These are phyloP conservation scores for Metarhizium album DNA, from an alignment of 2,329 filamentous ascomycete genomes.

Conservation along the genomic window DNA sequence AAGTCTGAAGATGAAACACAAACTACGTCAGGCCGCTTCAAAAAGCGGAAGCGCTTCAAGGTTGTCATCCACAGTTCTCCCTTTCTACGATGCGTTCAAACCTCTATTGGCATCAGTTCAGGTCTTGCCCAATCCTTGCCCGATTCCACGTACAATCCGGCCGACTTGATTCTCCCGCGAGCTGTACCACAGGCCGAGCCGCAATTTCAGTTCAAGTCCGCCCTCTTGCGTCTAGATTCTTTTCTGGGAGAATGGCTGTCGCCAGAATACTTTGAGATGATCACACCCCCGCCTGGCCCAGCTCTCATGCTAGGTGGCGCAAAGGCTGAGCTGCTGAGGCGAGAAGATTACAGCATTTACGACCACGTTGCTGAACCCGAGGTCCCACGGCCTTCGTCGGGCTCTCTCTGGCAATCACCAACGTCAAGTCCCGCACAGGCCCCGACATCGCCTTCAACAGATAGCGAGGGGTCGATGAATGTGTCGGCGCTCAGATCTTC, in stretches of 20 bases:
- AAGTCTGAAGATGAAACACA: slow-evolving; percentile 32
- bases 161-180: slow-evolving; percentile 24
- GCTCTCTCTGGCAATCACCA: slow-evolving; percentile 25
- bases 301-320: slow-evolving; percentile 80
- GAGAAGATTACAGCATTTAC: slow-evolving; percentile 54
- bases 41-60: slow-evolving; percentile 53
- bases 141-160: slow-evolving; percentile 21
- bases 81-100: slow-evolving; percentile 86
- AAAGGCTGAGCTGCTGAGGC: slow-evolving; percentile 73
- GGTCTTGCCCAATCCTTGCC: slow-evolving; percentile 56
- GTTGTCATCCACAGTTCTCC: slow-evolving; percentile 89
- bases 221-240: slow-evolving; percentile 71
- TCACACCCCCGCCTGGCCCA: slow-evolving; percentile 78
- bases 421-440: slow-evolving; percentile 14
- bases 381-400: slow-evolving; percentile 13
- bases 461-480: slow-evolving; percentile 16
- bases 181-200: slow-evolving; percentile 16
- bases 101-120: slow-evolving; percentile 76
- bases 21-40: slow-evolving; percentile 11
- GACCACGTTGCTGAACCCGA: slow-evolving; percentile 15
- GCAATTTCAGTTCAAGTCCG: slow-evolving; percentile 34
- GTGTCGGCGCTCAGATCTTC: slow-evolving; percentile 23
- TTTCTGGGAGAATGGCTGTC: slow-evolving; percentile 95
- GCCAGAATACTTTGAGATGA: slow-evolving; percentile 85
- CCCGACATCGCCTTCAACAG: slow-evolving; percentile 13